Evolutionary conservation across 1,284 basidiomycete species (phyloP).

Genomic region (Cryptococcus wingfieldii): DNA sequence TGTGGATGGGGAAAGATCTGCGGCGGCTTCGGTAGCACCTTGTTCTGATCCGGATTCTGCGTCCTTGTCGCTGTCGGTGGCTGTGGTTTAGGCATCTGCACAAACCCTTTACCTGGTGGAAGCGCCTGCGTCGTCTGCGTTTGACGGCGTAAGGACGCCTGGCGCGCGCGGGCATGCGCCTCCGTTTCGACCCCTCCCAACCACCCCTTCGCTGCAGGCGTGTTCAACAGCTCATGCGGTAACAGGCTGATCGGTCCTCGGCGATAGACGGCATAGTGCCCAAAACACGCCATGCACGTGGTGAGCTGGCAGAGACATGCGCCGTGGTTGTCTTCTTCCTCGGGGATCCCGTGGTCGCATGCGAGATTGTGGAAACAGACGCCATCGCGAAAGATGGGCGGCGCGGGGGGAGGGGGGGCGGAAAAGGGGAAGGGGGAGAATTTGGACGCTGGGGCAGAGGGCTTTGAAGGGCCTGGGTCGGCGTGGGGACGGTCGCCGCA

Average conservation of each 20-base stretch:
- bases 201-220: conserved; percentile 29
- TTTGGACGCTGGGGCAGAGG: conserved; percentile 10
- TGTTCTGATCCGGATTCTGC: background rate
- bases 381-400: conserved; percentile 27
- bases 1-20: conserved; percentile 46
- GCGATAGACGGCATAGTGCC: conserved; percentile 22
- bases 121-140: conserved; percentile 5
- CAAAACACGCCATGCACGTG: conserved; percentile 36
- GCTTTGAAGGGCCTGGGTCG: conserved; percentile 8
- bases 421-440: conserved; percentile 9
- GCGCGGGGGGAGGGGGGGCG: conserved; percentile 6
- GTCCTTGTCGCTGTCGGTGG: background rate
- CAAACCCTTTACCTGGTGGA: conserved; percentile 38
- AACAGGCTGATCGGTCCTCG: conserved; percentile 34
- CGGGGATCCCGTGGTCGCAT: conserved; percentile 25
- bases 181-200: conserved; percentile 32
- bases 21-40: conserved; percentile 10
- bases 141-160: conserved; percentile 10
- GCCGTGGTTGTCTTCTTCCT: conserved; percentile 39
- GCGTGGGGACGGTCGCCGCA: conserved; percentile 27
- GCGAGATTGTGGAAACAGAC: conserved; percentile 34
- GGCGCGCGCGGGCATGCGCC: conserved; percentile 25
- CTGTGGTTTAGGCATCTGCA: conserved; percentile 26
- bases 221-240: conserved; percentile 27
- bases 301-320: conserved; percentile 42